These are phyloP conservation scores for Pythium folliculosum DNA, from an alignment of 352 stramenopile species.

Conservation along the genomic window DNA sequence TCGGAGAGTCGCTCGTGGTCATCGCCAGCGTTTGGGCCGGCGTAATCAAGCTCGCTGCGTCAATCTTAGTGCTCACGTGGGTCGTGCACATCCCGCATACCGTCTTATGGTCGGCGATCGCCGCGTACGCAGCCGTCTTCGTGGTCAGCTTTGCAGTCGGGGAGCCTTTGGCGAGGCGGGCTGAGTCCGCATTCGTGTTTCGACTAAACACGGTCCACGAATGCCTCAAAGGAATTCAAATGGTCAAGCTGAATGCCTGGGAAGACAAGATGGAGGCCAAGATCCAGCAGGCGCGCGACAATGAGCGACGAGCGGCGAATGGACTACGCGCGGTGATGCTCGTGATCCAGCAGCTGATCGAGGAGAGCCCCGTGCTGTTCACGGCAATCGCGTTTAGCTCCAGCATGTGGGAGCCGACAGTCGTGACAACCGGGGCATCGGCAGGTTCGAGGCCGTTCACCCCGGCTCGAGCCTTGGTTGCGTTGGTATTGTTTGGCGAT, in stretches of 20 bases:
- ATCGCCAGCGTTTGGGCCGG: neutral
- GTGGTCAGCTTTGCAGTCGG: neutral
- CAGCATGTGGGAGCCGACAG: no score
- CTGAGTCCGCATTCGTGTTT: neutral
- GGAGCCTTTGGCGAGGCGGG: neutral
- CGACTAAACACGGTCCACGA: slow-evolving; percentile 13
- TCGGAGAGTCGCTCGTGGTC: no score
- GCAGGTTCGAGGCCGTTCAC: no score
- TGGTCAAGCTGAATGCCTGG: slow-evolving; percentile 21
- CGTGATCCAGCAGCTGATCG: neutral
- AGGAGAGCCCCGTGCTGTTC: neutral
- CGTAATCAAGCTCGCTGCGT: neutral
- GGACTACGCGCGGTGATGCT: neutral
- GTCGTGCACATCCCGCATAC: neutral
- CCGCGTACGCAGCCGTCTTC: neutral
- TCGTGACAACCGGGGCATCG: no score
- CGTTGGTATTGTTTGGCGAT: no score
- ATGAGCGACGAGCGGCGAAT: neutral
- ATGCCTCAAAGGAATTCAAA: slow-evolving; percentile 12
- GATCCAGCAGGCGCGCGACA: neutral
- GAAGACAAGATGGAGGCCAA: slow-evolving; percentile 14
- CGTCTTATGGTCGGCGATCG: neutral
- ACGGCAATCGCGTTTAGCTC: neutral
- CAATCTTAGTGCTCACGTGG: neutral
- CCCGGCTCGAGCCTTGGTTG: no score